Evolutionary conservation across 805 yeast species (phyloP), one percentile per base, ranked within the genome.

Genomic region (Komagataella kurtzmanii): DNA sequence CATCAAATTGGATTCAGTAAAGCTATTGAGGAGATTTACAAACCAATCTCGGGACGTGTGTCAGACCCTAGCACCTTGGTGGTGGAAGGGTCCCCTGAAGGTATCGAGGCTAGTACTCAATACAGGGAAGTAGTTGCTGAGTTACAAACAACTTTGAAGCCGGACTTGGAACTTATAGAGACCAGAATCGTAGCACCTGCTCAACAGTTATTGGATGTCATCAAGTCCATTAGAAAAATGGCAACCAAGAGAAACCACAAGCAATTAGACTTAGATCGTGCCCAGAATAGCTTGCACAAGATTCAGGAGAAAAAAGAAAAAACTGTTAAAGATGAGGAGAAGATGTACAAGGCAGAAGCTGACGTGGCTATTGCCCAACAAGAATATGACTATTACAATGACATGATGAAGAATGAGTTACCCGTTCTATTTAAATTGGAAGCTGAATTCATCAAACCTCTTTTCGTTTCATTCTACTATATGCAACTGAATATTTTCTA

Each of bases 401-500:
- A 93, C 56, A 81, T 93, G 88, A 75, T 95, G 68, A 91, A 90
- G 70, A 79, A 75, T 44, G 98, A 93, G 67, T 73, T 93, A 54
- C 99, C 99, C 19, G 70, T 85, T 47, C 72, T 93, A 64, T 93
- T 93, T 68, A 80, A 79, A 60, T 74, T 93, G 68, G 97, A 93
- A 67, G 86, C 89, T 3, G 93, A 89, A 61, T 88, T 93, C 64
- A 90, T 93, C 64, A 84, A 82, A 63, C 99, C 99, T 17, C 73
- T 93, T 60, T 93, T 93, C 70, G 93, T 91, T 60, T 84, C 95
- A 52, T 83, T 93, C 67, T 93, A 93, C 70, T 93, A 81, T 75
- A 93, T 93, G 98, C 99, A 93, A 72, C 78, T 93, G 73, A 93
- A 93, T 72, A 88, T 93, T 53, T 93, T 90, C 68, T 93, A 93